Base-by-base conservation (phyloP, 1,284 basidiomycete species). In the Inonotus obliquus region DNA sequence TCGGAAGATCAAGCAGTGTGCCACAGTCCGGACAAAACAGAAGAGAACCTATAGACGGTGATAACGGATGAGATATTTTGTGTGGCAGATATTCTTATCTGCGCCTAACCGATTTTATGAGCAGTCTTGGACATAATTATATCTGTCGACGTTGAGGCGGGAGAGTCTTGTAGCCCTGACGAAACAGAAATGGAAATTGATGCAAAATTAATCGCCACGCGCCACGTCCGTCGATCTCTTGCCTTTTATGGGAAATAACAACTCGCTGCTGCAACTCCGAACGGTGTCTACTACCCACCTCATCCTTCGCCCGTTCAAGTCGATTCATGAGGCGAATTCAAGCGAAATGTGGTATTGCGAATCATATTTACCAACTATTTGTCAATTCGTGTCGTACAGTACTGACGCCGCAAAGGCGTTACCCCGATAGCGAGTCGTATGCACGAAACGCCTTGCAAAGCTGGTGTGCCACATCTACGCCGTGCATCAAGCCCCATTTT, bases 11-110 rank as follows among this genome's bases (percentile, higher is more conserved):
- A 23, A 99, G 86, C 48, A 99, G 77, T 0, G 92, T 95, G 17
- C 94, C 94, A 70, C 96, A 99, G 63, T 87, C 82, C 6, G 92
- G 90, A 75, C 96, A 99, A 76, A 99, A 98, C 52, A 98, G 80
- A 27, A 98, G 80, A 4, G 95, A 95, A 58, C 96, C 94, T 86
- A 66, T 37, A 45, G 51, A 29, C 45, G 21, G 37, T 2, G 10
- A 39, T 49, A 72, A 72, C 61, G 73, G 7, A 67, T 13, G 37
- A 19, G 57, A 58, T 0, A 4, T 29, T 14, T 11, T 32, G 32
- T 32, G 32, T 32, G 29, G 19, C n/a, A 17, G 32, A 4, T 38
- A 52, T 47, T 37, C 4, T 37, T 25, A 35, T 23, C 25, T 13
- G 10, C 19, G 48, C 44, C 64, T 35, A 23, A 63, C 64, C 64